A percentile compares a stretch with the other conserved stretches of the same genome.
Evolutionary conservation across 2,329 filamentous ascomycete species (phyloP).

Genomic region (Nakataea oryzae): DNA sequence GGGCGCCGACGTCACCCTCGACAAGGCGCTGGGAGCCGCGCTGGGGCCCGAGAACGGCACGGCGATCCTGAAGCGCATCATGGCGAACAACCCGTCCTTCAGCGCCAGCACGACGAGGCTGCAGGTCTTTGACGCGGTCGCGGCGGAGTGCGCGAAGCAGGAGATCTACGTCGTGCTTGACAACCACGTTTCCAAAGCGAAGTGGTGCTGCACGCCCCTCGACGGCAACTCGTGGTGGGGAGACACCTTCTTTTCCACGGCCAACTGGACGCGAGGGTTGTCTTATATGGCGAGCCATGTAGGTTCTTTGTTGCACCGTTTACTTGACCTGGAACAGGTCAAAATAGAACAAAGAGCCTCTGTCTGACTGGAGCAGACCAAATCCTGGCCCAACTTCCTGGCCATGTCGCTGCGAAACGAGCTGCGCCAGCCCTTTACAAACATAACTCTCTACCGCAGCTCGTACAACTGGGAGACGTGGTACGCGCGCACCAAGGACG

Average conservation of each 20-base stretch:
- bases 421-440: conserved; percentile 21
- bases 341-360: too few relatives aligned
- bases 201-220: conserved; percentile 34
- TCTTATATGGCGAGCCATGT: conserved; percentile 34
- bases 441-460: conserved; percentile 15
- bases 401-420: conserved; percentile 33
- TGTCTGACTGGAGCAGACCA: conserved; percentile 4
- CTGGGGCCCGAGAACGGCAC: conserved; percentile 36
- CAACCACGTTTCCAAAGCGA: conserved; percentile 37
- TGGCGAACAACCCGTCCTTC: conserved; percentile 38
- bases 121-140: conserved; percentile 43
- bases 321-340: too few relatives aligned
- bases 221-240: conserved; percentile 43
- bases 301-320: background rate
- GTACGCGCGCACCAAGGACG: conserved; percentile 31
- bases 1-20: conserved; percentile 24
- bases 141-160: conserved; percentile 35
- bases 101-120: conserved; percentile 33
- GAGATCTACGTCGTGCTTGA: conserved; percentile 37
- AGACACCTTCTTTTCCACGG: conserved; percentile 39
- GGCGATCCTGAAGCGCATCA: conserved; percentile 29
- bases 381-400: conserved; percentile 27
- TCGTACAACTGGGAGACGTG: conserved; percentile 35
- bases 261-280: conserved; percentile 42
- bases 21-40: conserved; percentile 23